These are phyloP conservation scores for Lomentospora prolificans DNA, from an alignment of 2,329 filamentous ascomycete species.

Conservation along the genomic window DNA sequence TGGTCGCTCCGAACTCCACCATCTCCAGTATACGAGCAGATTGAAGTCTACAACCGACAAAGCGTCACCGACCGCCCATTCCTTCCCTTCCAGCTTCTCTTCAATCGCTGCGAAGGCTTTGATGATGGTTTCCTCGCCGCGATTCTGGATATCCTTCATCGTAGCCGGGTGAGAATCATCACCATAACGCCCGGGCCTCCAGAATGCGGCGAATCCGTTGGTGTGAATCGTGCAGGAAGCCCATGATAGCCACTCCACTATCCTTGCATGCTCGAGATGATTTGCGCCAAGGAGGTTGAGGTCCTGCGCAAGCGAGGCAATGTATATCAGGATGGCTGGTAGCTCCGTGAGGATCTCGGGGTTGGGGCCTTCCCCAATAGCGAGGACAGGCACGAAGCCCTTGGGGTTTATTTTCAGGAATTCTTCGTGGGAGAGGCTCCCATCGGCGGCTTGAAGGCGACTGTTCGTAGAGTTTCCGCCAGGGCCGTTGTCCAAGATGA, in stretches of 20 bases:
- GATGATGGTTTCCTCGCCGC: constrained; percentile 11
- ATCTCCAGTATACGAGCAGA: constrained; percentile 15
- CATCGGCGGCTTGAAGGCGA: constrained; percentile 18
- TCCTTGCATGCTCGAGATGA: constrained; percentile 15
- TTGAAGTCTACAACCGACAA: constrained; percentile 17
- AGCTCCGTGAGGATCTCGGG: constrained; percentile 22
- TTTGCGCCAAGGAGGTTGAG: constrained; percentile 15
- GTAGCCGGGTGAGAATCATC: constrained; percentile 11
- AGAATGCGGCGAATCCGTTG: constrained; percentile 17
- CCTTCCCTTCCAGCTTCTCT: constrained; percentile 8
- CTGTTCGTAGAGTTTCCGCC: constrained; percentile 8
- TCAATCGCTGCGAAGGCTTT: constrained; percentile 14
- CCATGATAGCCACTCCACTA: constrained; percentile 23
- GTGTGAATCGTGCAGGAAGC: constrained; percentile 22
- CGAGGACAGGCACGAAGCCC: constrained; percentile 22
- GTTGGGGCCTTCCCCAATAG: constrained; percentile 12
- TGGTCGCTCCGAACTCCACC: constrained; percentile 11
- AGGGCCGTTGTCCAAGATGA: constrained; percentile 14
- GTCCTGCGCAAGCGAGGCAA: constrained; percentile 16
- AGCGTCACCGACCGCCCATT: constrained; percentile 13
- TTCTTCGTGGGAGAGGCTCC: constrained; percentile 18
- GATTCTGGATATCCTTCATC: constrained; percentile 11
- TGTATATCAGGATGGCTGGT: constrained; percentile 22
- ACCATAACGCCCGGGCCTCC: constrained; percentile 19
- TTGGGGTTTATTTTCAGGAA: constrained; percentile 21